These are phyloP conservation scores for Tricholoma matsutake DNA, from an alignment of 768 basidiomycete species.

Conservation along the genomic window DNA sequence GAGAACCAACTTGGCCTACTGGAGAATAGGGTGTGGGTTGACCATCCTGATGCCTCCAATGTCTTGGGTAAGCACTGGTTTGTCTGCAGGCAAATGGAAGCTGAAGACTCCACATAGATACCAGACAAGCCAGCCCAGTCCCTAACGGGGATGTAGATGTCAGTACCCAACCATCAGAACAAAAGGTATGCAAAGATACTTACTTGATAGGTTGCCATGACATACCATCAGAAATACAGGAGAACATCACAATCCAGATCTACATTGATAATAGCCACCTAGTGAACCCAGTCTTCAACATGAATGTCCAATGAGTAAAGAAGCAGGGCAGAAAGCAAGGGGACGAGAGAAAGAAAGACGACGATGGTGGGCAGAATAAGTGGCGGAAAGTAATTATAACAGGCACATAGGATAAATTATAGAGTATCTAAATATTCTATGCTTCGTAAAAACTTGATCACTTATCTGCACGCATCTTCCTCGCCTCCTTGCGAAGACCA, in stretches of 20 bases:
- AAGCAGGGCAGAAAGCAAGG: background rate
- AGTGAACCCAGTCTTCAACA: background rate
- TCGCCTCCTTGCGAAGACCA: background rate
- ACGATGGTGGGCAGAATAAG: background rate
- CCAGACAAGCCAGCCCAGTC: background rate
- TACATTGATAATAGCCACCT: background rate
- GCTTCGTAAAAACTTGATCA: background rate
- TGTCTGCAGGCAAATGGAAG: background rate
- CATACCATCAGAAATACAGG: background rate
- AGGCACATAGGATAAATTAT: background rate
- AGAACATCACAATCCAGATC: background rate
- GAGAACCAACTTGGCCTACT: background rate
- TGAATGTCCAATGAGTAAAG: background rate
- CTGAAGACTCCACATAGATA: background rate
- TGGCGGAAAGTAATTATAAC: background rate
- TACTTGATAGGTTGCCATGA: background rate
- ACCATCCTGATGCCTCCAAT: background rate
- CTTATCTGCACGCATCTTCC: background rate
- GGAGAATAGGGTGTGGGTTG: background rate
- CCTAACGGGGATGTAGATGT: background rate
- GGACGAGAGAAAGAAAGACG: background rate
- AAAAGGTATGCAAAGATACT: constrained; percentile 1
- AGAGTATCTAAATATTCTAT: background rate
- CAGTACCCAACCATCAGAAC: background rate
- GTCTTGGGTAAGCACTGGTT: background rate